Evolutionary conservation across 2,329 filamentous ascomycete genomes (phyloP).

Genomic region (Fusarium sp.): DNA sequence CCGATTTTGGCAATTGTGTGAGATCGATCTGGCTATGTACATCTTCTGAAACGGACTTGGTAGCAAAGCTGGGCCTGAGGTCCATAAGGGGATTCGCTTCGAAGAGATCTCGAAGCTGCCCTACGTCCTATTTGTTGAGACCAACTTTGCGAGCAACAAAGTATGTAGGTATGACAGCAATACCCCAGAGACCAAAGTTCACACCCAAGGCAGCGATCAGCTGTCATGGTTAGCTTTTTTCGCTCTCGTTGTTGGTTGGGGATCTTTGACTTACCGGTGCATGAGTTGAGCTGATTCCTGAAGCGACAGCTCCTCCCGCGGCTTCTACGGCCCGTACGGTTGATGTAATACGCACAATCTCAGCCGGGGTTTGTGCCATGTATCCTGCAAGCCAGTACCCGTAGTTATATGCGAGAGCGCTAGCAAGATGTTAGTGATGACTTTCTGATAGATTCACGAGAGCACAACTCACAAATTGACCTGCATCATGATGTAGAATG

Average conservation of each 20-base stretch:
- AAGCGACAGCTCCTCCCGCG: background rate
- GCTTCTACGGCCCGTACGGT: background rate
- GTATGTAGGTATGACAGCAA: slow-evolving; percentile 11
- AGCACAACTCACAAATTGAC: slow-evolving; percentile 47
- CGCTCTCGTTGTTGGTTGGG: background rate
- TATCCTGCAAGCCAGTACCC: background rate
- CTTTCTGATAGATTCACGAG: background rate
- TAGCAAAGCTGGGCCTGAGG: no score
- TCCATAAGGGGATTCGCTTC: no score
- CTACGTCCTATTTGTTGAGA: background rate
- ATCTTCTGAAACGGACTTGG: no score
- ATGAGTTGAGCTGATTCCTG: background rate
- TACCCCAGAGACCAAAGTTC: slow-evolving; percentile 22
- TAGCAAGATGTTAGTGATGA: background rate
- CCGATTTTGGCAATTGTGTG: no score
- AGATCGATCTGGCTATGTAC: no score
- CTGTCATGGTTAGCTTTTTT: background rate
- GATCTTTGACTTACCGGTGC: background rate
- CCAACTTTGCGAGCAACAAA: background rate
- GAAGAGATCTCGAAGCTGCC: background rate
- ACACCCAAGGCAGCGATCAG: slow-evolving; percentile 17
- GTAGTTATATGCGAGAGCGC: background rate
- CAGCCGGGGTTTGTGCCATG: background rate
- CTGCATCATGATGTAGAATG: slow-evolving; percentile 54
- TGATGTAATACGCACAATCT: background rate